Conservation (phyloP, 2,329 filamentous ascomycete species). For the Penicillium concentricum region DNA sequence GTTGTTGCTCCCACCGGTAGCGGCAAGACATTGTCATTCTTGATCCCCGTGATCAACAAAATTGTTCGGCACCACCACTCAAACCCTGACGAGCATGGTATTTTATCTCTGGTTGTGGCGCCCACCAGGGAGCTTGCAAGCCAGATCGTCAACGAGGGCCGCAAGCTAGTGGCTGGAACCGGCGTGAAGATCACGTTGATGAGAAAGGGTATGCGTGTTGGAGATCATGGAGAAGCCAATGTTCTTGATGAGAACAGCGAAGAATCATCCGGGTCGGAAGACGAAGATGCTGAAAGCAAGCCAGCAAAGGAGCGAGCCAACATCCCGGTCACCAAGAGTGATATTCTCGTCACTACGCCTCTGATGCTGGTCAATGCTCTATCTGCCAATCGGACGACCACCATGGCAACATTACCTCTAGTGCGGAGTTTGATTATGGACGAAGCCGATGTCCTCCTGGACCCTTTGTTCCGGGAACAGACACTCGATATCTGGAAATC, state of each 20-base stretch:
- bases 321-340: conserved; percentile 64
- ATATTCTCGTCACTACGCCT: conserved; percentile 79
- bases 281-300: conserved; percentile 28
- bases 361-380: conserved; percentile 75
- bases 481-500: conserved; percentile 81
- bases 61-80: conserved; percentile 59
- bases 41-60: conserved; percentile 80
- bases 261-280: conserved; percentile 39
- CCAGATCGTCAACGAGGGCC: conserved; percentile 78
- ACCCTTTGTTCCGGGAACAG: conserved; percentile 85
- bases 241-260: conserved; percentile 41
- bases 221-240: conserved; percentile 40
- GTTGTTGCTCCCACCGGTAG: conserved; percentile 93
- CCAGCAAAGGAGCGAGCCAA: conserved; percentile 29
- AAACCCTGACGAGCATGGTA: conserved; percentile 55
- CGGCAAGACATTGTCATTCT: conserved; percentile 90
- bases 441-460: conserved; percentile 91
- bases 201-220: conserved; percentile 77
- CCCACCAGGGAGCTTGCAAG: conserved; percentile 79
- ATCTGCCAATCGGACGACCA: conserved; percentile 47
- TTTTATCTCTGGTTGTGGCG: conserved; percentile 71
- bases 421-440: conserved; percentile 79
- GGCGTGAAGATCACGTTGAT: conserved; percentile 77
- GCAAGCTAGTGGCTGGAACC: conserved; percentile 75
- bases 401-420: conserved; percentile 56